These are phyloP conservation scores for Pseudovirgaria hyperparasitica DNA, from an alignment of 2,329 filamentous ascomycete species.

Conservation along the genomic window DNA sequence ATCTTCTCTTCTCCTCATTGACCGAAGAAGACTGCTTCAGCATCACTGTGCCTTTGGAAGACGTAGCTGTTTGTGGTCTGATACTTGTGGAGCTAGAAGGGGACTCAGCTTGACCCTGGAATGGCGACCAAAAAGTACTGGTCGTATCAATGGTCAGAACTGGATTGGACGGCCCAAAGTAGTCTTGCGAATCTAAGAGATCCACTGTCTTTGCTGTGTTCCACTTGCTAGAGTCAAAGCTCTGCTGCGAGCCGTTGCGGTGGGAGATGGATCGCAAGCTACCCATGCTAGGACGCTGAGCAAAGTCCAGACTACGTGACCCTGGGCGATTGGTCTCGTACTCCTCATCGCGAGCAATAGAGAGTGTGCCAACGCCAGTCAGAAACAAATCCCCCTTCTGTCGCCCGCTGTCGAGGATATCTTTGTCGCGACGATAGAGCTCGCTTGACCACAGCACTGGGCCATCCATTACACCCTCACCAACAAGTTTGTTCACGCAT, in stretches of 20 bases:
- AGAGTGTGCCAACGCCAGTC: constrained; percentile 34
- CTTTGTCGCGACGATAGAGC: constrained; percentile 67
- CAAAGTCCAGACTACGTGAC: constrained; percentile 30
- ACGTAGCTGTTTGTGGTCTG: constrained; percentile 53
- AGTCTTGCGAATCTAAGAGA: constrained; percentile 55
- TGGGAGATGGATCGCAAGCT: constrained; percentile 47
- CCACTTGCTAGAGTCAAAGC: constrained; percentile 56
- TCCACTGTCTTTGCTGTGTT: constrained; percentile 43
- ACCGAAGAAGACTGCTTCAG: constrained; percentile 41
- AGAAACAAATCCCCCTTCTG: constrained; percentile 36
- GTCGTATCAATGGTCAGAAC: constrained; percentile 61
- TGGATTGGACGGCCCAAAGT: constrained; percentile 56
- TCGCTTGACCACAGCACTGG: constrained; percentile 89
- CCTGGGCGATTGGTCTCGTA: constrained; percentile 26
- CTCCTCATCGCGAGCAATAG: constrained; percentile 34
- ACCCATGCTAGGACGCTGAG: constrained; percentile 39
- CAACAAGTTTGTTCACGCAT: constrained; percentile 74
- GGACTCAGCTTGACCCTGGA: constrained; percentile 54
- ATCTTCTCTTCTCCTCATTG: constrained; percentile 62
- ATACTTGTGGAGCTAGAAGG: constrained; percentile 49
- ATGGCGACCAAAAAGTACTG: constrained; percentile 82
- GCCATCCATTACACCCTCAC: constrained; percentile 69
- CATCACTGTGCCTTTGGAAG: constrained; percentile 54
- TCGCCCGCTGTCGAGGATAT: constrained; percentile 39
- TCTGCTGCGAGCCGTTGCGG: constrained; percentile 56